Evolutionary conservation across 805 yeast genomes (phyloP), one percentile per base, ranked within the genome.

Genomic region (Kodamaea hsintzibuensis): DNA sequence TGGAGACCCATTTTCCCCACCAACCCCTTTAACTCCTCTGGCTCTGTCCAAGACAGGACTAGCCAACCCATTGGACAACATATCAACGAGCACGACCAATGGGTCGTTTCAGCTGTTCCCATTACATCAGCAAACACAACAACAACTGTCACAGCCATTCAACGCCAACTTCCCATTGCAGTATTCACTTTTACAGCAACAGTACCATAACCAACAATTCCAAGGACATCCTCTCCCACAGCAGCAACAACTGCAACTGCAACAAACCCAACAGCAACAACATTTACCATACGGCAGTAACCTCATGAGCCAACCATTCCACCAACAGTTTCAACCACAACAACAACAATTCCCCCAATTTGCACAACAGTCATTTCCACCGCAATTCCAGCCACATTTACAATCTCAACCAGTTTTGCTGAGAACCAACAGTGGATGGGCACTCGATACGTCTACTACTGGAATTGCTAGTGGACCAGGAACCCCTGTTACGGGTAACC

Each of bases 361-460:
- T 27, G 51, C 51, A 25, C 59, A 56, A 12, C 50, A 47, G 27
- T 35, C 42, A 7, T 38, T 40, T 12, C 44, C 44, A 40, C 44
- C 44, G 8, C 44, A 40, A 40, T 40, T 40, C 44, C 44, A 38
- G 18, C 50, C 51, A 35, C 51, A 48, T 14, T 55, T 50, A 27
- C 49, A 42, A 44, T 46, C 68, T 22, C 74, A 69, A 52, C 70
- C 74, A 2, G 56, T 58, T 42, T 63, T 73, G 52, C 64, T 73
- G 1, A 58, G 77, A 38, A 65, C 66, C 30, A 73, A 67, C 55
- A 67, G 73, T 52, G 74, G 74, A 12, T 76, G 80, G 80, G 77
- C 71, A 1, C 57, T 75, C 45, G 77, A 74, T 54, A 57, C 62
- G 10, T 51, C 57, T 10, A 9, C 46, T 7, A 49, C 56, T 35